Base-by-base conservation (phyloP, 345 rosid species). In the Hibiscus syriacus region DNA sequence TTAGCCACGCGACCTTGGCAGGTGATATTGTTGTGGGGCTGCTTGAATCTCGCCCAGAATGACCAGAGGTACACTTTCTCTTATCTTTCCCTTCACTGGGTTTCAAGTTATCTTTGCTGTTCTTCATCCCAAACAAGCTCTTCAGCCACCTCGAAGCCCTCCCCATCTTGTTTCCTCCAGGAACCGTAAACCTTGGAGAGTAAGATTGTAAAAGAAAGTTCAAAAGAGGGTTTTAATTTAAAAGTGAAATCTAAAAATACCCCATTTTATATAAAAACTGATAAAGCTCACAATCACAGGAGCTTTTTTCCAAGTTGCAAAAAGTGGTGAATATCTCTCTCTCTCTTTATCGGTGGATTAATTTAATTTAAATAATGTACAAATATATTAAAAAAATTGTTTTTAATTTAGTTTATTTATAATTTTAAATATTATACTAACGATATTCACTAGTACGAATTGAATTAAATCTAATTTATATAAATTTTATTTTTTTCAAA, bases 101-200 rank as follows among this genome's bases (percentile, higher is more conserved):
- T 38, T 39, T 66, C 20, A 74, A 64, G 68, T 72, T 69, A 60
- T 77, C 77, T 56, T 73, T 80, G 52, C 74, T 72, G 76, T 65
- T 86, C 73, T 87, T 87, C 64, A 85, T 80, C 25, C 96, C 90
- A 23, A 92, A 86, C 57, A 92, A 69, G 67, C 88, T 81, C 84
- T 83, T 92, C 19, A 92, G 71, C 98, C 98, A 90, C 80, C 86
- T 85, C 26, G 84, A 77, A 29, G 88, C 95, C 74, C 84, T 85
- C 16, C 95, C 95, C 95, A 90, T 87, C 38, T 22, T 23, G 2
- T 10, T 16, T 14, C 16, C 13, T 29, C 19, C 1, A 23, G 17
- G 58, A 9, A 52, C 53, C 14, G 25, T 52, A 41, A 65, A n/a
- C n/a, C 59, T 59, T 29, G 17, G 55, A 62, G 64, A 67, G 78